These are phyloP conservation scores for Talaromyces amestolkiae DNA, from an alignment of 2,329 filamentous ascomycete species.

Conservation along the genomic window DNA sequence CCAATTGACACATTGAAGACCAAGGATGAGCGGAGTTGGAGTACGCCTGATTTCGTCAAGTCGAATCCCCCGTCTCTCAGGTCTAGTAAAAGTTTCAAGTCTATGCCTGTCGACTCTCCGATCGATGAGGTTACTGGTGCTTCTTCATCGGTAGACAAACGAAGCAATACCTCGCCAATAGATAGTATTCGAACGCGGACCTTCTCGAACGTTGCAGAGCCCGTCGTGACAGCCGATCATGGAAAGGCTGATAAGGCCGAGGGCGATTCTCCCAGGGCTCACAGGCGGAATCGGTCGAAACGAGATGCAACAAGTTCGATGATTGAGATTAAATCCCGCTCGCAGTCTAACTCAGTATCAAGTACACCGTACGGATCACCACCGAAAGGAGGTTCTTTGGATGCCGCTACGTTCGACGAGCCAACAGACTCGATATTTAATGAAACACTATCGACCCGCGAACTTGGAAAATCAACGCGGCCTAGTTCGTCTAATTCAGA, in stretches of 20 bases:
- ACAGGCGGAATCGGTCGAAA: conserved; percentile 41
- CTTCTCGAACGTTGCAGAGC: conserved; percentile 61
- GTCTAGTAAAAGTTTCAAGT: conserved; percentile 30
- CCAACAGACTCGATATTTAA: conserved; percentile 20
- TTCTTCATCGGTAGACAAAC: conserved; percentile 33
- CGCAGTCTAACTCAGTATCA: conserved; percentile 55
- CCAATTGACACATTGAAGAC: conserved; percentile 29
- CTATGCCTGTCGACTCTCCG: conserved; percentile 25
- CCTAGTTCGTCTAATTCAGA: conserved; percentile 32
- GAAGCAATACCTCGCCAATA: conserved; percentile 47
- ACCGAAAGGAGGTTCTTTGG: conserved; percentile 35
- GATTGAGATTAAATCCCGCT: conserved; percentile 64
- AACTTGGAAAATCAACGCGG: conserved; percentile 21
- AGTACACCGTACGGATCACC: conserved; percentile 49
- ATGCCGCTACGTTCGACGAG: conserved; percentile 35
- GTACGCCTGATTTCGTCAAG: conserved; percentile 33
- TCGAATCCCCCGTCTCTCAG: conserved; percentile 25
- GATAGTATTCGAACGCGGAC: conserved; percentile 61
- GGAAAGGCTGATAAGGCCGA: conserved; percentile 65
- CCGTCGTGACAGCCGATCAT: conserved; percentile 65
- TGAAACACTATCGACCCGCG: conserved; percentile 20
- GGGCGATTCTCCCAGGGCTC: conserved; percentile 52
- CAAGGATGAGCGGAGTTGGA: conserved; percentile 37
- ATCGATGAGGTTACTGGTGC: conserved; percentile 25
- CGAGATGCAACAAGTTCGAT: conserved; percentile 63